phyloP scores from a whole-genome alignment of 108 stramenopile species.

The Nitzschia palea region DNA sequence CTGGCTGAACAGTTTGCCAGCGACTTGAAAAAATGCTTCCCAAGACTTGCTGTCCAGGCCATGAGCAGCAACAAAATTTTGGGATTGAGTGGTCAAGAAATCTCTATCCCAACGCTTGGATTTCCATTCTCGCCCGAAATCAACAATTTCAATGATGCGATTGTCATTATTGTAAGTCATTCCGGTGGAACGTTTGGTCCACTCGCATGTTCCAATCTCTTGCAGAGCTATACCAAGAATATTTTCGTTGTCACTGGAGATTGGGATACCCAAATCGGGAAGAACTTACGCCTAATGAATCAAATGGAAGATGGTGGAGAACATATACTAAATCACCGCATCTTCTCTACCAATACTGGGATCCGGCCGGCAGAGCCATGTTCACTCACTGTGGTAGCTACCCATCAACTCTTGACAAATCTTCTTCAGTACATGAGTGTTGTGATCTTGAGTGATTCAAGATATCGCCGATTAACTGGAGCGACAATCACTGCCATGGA shows the following conservation, averaged over 20 bases:
- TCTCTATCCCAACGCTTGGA: constrained; percentile 57
- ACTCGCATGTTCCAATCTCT: constrained; percentile 59
- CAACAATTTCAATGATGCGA: constrained; percentile 49
- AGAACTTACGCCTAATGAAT: constrained; percentile 58
- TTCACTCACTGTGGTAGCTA: constrained; percentile 65
- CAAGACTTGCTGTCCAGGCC: constrained; percentile 56
- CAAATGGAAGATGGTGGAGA: constrained; percentile 19
- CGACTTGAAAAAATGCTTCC: constrained; percentile 74
- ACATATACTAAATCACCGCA: constrained; percentile 38
- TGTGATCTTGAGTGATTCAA: constrained; percentile 50
- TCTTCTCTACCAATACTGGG: constrained; percentile 70
- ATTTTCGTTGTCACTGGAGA: constrained; percentile 59
- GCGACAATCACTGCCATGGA: constrained; percentile 54
- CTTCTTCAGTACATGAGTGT: constrained; percentile 58
- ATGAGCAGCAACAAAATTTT: constrained; percentile 80
- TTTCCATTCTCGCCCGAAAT: constrained; percentile 48
- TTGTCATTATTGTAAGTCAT: constrained; percentile 74
- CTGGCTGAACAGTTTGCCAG: constrained; percentile 83
- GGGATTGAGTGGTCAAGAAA: constrained; percentile 69
- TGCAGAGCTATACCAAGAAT: constrained; percentile 54
- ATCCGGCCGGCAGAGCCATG: constrained; percentile 77
- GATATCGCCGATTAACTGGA: constrained; percentile 44
- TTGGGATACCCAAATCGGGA: constrained; percentile 77
- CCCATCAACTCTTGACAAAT: constrained; percentile 71
- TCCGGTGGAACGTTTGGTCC: constrained; percentile 73